Percentiles rank a stretch among this genome's conserved stretches.
Evolutionary conservation across 2,329 filamentous ascomycete species (phyloP).

Genomic region (Phialophora macrospora): DNA sequence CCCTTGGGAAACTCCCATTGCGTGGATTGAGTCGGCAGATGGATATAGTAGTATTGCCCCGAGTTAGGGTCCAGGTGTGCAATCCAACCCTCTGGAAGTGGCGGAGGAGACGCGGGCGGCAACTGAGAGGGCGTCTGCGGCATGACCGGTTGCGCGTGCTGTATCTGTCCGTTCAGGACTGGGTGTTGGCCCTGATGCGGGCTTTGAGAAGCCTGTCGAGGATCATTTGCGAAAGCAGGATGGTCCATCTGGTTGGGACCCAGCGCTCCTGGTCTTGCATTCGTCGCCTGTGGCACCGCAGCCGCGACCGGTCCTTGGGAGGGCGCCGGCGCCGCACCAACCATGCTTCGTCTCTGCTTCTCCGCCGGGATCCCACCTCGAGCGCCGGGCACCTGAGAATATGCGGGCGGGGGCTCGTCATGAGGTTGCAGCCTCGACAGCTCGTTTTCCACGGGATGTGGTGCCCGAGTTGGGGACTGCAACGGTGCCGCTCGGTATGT

Average conservation of each 20-base stretch:
- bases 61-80: slow-evolving; percentile 94
- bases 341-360: slow-evolving; percentile 64
- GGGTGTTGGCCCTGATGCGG: slow-evolving; percentile 42
- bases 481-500: slow-evolving; percentile 43
- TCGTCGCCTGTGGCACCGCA: slow-evolving; percentile 32
- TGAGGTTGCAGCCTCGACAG: slow-evolving; percentile 80
- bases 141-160: slow-evolving; percentile 27
- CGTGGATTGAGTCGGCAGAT: slow-evolving; percentile 90
- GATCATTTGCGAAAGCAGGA: slow-evolving; percentile 89
- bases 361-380: slow-evolving; percentile 71
- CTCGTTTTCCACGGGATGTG: slow-evolving; percentile 81
- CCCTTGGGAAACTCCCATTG: slow-evolving; percentile 99
- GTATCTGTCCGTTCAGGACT: slow-evolving; percentile 30
- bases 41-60: slow-evolving; percentile 98
- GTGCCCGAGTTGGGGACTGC: slow-evolving; percentile 49
- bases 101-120: slow-evolving; percentile 82
- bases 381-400: slow-evolving; percentile 72
- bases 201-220: slow-evolving; percentile 53
- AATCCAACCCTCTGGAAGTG: slow-evolving; percentile 96
- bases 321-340: slow-evolving; percentile 33
- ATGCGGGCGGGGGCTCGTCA: slow-evolving; percentile 77
- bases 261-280: slow-evolving; percentile 39
- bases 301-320: slow-evolving; percentile 30
- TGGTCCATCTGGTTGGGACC: slow-evolving; percentile 62
- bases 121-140: slow-evolving; percentile 47